These are phyloP conservation scores for Oehlia diaphana DNA, from an alignment of 192 early-diverging fungal species.

Conservation along the genomic window DNA sequence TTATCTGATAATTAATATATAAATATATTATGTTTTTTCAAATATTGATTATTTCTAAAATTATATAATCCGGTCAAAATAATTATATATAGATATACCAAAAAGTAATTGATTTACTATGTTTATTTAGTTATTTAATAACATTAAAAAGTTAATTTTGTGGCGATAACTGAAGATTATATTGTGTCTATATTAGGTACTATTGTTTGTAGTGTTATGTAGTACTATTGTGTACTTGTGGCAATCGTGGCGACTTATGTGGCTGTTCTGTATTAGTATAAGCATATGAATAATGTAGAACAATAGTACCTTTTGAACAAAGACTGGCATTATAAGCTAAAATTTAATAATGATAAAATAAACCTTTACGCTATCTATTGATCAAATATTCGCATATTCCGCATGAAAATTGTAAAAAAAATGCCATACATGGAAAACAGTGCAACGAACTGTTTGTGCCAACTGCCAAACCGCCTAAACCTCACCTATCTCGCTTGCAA, in stretches of 20 bases:
- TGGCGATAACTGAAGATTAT: no score
- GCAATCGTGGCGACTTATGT: background rate
- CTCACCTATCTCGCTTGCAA: background rate
- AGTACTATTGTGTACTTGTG: background rate
- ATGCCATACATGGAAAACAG: conserved; percentile 15
- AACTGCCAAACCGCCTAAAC: conserved; percentile 9
- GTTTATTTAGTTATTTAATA: no score
- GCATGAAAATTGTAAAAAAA: conserved; percentile 3
- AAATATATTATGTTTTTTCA: no score
- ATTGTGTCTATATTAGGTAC: no score
- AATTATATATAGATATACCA: no score
- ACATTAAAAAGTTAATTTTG: no score
- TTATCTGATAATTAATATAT: no score
- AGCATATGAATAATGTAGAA: background rate
- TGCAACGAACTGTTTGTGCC: conserved; percentile 16
- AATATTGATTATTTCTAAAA: no score
- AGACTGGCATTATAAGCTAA: background rate
- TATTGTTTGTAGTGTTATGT: no score
- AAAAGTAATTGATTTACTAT: no score
- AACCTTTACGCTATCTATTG: background rate
- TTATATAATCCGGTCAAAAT: no score
- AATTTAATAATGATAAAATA: no score
- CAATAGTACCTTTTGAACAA: background rate
- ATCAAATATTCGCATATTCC: conserved; percentile 14
- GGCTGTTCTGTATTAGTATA: background rate